These are phyloP conservation scores for Metschnikowia hibisci DNA, from an alignment of 805 yeast genomes.

Conservation along the genomic window DNA sequence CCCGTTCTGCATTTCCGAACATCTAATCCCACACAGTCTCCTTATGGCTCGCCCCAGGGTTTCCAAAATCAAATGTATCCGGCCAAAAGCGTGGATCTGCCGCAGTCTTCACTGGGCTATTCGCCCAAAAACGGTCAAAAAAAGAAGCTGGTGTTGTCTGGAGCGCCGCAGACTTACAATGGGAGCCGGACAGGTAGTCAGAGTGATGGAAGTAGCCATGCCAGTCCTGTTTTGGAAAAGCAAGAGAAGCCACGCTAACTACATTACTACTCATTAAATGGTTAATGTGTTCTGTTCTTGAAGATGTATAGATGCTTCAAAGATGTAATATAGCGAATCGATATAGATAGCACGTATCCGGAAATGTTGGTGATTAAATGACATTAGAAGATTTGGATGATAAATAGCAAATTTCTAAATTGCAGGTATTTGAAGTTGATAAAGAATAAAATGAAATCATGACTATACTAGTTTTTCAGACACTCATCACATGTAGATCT, in stretches of 20 bases:
- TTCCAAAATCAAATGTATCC: conserved; percentile 8
- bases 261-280: too few species aligned
- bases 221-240: conserved; percentile 2
- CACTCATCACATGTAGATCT: too few species aligned
- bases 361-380: too few species aligned
- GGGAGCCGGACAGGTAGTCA: conserved; percentile 1
- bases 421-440: too few species aligned
- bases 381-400: too few species aligned
- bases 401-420: too few species aligned
- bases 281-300: too few species aligned
- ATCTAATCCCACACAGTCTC: conserved; percentile 8
- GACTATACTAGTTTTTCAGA: too few species aligned
- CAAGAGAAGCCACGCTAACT: background rate
- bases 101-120: conserved; percentile 26
- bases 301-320: too few species aligned
- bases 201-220: conserved; percentile 2
- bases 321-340: too few species aligned
- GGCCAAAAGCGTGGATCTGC: conserved; percentile 21
- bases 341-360: too few species aligned
- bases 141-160: conserved; percentile 12
- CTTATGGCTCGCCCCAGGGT: conserved; percentile 17
- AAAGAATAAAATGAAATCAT: too few species aligned
- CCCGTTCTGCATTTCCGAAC: conserved; percentile 8
- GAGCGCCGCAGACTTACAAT: background rate
- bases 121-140: conserved; percentile 31